These are phyloP conservation scores for Yarrowia yakushimensis DNA, from an alignment of 805 yeast genomes.

Conservation along the genomic window DNA sequence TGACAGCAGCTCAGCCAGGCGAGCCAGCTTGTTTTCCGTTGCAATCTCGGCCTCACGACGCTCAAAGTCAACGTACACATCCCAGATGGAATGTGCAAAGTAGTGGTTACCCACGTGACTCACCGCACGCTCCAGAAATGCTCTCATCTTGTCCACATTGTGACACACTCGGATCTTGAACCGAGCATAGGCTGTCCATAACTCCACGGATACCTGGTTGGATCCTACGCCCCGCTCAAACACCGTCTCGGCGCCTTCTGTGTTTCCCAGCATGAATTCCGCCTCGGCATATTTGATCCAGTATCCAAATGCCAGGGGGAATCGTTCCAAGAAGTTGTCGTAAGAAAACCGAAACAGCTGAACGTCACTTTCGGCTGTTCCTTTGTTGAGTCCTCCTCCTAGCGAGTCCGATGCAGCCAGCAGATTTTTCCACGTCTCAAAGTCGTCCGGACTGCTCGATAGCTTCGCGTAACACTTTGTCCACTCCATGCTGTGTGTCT, in stretches of 20 bases:
- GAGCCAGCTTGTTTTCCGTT: slow-evolving; percentile 37
- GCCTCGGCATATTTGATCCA: slow-evolving; percentile 43
- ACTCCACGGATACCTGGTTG: slow-evolving; percentile 35
- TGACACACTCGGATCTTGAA: slow-evolving; percentile 36
- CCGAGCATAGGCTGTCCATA: slow-evolving; percentile 42
- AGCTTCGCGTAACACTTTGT: slow-evolving; percentile 26
- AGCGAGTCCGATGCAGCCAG: slow-evolving; percentile 34
- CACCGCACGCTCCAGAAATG: slow-evolving; percentile 48
- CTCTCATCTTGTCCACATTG: slow-evolving; percentile 29
- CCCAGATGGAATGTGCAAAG: slow-evolving; percentile 80
- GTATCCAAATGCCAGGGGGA: slow-evolving; percentile 42
- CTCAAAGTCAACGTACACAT: slow-evolving; percentile 63
- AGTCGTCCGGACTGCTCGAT: slow-evolving; percentile 34
- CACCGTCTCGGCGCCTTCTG: slow-evolving; percentile 36
- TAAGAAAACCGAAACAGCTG: slow-evolving; percentile 34
- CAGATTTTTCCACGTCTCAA: slow-evolving; percentile 38
- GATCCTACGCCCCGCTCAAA: slow-evolving; percentile 38
- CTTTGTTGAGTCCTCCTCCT: slow-evolving; percentile 37
- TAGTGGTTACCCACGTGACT: slow-evolving; percentile 63
- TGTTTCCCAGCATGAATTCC: slow-evolving; percentile 38
- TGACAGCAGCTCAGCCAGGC: slow-evolving; percentile 41
- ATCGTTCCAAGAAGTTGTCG: slow-evolving; percentile 36
- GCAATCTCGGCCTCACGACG: slow-evolving; percentile 39
- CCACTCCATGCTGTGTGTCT: slow-evolving; percentile 29
- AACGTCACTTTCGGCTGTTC: slow-evolving; percentile 33